Conservation (phyloP, 2,329 filamentous ascomycete species). For the Beauveria sp. region DNA sequence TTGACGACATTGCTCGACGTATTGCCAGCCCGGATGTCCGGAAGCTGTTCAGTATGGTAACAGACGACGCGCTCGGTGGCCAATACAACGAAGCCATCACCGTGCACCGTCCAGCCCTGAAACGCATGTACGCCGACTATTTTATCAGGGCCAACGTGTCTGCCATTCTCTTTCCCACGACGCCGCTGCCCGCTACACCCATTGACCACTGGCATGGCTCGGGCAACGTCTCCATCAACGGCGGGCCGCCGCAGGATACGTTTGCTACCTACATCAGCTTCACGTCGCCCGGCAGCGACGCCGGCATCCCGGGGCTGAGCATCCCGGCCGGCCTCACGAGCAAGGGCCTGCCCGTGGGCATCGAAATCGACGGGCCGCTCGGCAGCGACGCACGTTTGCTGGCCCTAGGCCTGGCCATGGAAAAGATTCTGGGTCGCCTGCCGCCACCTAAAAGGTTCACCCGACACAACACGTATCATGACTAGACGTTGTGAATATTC, state of each 20-base stretch:
- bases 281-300: conserved; percentile 13
- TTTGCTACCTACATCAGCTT: conserved; percentile 12
- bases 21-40: conserved; percentile 13
- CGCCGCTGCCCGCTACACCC: conserved; percentile 13
- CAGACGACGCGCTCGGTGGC: not conserved
- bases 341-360: conserved; percentile 12
- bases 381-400: conserved; percentile 13
- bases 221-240: conserved; percentile 15
- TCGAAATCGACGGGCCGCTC: conserved; percentile 14
- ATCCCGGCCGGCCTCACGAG: conserved; percentile 13
- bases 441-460: conserved; percentile 9
- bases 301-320: conserved; percentile 14
- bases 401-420: conserved; percentile 12
- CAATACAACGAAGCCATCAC: conserved; percentile 12
- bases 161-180: conserved; percentile 15
- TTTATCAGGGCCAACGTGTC: conserved; percentile 9
- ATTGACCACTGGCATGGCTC: conserved; percentile 12
- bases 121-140: conserved; percentile 13
- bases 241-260: conserved; percentile 10
- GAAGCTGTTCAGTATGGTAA: conserved; percentile 3
- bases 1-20: conserved; percentile 6
- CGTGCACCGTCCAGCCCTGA: conserved; percentile 14
- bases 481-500: not conserved
- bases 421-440: conserved; percentile 12
- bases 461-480: no score